phyloP scores from a whole-genome alignment of 2,329 filamentous ascomycete species.

The Penicillium sp. region DNA sequence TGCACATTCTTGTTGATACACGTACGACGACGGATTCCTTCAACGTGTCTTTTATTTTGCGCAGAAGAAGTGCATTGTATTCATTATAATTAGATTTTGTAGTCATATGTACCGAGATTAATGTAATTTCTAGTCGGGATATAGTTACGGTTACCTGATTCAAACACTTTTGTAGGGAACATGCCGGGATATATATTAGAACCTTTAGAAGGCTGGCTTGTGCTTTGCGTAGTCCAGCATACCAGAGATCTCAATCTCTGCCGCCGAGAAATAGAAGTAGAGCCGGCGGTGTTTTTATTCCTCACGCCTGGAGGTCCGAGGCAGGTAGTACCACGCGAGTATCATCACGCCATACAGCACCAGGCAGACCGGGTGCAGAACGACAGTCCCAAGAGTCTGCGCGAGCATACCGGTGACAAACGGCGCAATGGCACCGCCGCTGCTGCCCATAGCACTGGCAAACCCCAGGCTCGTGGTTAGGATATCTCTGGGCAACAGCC shows the following conservation, averaged over 20 bases:
- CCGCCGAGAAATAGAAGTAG: too few species aligned
- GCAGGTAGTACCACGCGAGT: constrained; percentile 49
- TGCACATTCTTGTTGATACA: not conserved
- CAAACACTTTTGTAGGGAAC: too few species aligned
- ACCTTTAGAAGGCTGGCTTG: too few species aligned
- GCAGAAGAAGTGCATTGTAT: too few species aligned
- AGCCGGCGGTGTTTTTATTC: constrained; percentile 32
- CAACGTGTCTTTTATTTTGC: too few species aligned
- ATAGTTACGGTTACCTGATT: too few species aligned
- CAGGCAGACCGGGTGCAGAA: constrained; percentile 54
- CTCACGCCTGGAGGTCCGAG: constrained; percentile 47
- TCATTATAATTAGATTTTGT: not conserved
- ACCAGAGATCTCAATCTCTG: too few species aligned
- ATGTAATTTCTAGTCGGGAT: too few species aligned
- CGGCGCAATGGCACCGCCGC: constrained; percentile 40
- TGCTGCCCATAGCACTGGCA: constrained; percentile 39
- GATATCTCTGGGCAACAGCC: constrained; percentile 31
- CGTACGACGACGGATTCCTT: not conserved
- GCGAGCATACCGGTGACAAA: constrained; percentile 49
- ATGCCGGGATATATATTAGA: not conserved
- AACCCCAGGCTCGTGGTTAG: constrained; percentile 39
- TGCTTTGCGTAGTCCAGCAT: too few species aligned
- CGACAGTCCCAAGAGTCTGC: constrained; percentile 45
- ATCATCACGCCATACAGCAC: constrained; percentile 54
- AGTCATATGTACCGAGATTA: not conserved